phyloP scores from a whole-genome alignment of 352 stramenopile species.

The Aphanomyces stellatus region DNA sequence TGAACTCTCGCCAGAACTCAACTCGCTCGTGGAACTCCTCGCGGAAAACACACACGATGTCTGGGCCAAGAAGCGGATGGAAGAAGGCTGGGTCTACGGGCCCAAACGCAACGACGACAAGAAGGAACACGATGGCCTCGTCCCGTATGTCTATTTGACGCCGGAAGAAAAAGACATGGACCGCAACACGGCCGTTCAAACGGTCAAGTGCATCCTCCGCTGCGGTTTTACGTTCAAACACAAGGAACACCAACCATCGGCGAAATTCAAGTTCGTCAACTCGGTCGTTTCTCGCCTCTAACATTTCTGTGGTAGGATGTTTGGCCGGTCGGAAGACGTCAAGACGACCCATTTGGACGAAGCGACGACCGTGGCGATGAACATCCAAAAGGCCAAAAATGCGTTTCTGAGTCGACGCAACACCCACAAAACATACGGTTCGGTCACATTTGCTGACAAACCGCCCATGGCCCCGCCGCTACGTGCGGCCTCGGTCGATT shows the following conservation, averaged over 20 bases:
- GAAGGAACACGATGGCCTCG: constrained; percentile 62
- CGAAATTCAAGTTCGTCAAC: constrained; percentile 36
- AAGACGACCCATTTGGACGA: constrained; percentile 44
- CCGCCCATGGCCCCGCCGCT: background rate
- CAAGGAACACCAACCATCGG: constrained; percentile 34
- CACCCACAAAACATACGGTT: constrained; percentile 3
- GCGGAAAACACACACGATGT: constrained; percentile 78
- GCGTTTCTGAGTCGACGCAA: constrained; percentile 33
- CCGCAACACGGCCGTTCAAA: constrained; percentile 75
- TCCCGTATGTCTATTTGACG: constrained; percentile 72
- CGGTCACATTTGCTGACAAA: background rate
- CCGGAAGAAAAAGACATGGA: constrained; percentile 80
- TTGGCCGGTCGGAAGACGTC: constrained; percentile 59
- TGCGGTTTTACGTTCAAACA: constrained; percentile 62
- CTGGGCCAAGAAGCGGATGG: constrained; percentile 75
- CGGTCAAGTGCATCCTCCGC: constrained; percentile 64
- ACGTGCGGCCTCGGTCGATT: background rate
- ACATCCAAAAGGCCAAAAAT: constrained; percentile 43
- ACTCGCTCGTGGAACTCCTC: constrained; percentile 61
- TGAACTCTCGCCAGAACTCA: constrained; percentile 46
- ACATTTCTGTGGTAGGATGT: constrained; percentile 24
- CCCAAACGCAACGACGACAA: constrained; percentile 52
- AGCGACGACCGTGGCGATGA: constrained; percentile 35
- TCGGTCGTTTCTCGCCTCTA: background rate
- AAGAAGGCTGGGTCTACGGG: constrained; percentile 68